Percentiles rank a stretch among this genome's conserved stretches.
Evolutionary conservation across 2,329 filamentous ascomycete species (phyloP).

Genomic region (Neonectria ditissima): DNA sequence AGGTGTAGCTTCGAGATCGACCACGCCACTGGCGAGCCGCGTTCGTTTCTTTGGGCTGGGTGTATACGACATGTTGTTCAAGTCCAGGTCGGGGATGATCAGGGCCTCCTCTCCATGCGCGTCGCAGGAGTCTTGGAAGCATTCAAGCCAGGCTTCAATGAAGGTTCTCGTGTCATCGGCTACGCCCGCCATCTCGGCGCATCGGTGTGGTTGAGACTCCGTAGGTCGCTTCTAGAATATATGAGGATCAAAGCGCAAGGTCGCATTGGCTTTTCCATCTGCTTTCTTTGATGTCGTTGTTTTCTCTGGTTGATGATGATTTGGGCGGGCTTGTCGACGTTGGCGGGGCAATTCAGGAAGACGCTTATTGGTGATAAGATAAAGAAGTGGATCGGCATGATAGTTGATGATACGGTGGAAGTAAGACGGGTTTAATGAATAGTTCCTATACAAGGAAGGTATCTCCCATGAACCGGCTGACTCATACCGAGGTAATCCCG

Average conservation of each 20-base stretch:
- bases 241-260: background rate
- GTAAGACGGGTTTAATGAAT: too few species aligned
- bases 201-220: background rate
- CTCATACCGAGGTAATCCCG: too few species aligned
- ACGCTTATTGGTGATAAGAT: too few species aligned
- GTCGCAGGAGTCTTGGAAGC: background rate
- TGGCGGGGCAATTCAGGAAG: too few species aligned
- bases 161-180: background rate
- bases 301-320: background rate
- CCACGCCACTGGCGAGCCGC: too few species aligned
- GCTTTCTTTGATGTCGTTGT: background rate
- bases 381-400: too few species aligned
- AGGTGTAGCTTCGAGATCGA: too few species aligned
- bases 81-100: background rate
- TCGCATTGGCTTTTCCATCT: background rate
- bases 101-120: background rate
- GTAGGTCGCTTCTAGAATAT: background rate
- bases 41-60: background rate
- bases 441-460: too few species aligned
- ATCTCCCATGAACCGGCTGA: too few species aligned
- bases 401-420: too few species aligned
- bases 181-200: background rate
- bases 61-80: background rate
- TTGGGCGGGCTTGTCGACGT: background rate
- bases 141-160: background rate